phyloP scores from a whole-genome alignment of 257 asterid genomes.

The Penstemon davidsonii region DNA sequence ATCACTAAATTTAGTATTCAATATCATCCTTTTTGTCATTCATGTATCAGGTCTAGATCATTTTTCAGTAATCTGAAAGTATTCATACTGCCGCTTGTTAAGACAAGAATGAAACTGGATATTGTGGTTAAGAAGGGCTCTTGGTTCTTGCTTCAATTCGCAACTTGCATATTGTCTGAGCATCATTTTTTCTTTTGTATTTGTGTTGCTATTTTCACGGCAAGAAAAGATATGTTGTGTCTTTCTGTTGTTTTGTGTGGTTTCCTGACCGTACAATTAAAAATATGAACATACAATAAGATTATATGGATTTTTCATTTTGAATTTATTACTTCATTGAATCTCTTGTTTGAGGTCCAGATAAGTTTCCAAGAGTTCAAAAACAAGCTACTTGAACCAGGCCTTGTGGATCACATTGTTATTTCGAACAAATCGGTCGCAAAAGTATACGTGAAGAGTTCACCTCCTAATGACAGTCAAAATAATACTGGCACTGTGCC shows the following conservation, averaged over 20 bases:
- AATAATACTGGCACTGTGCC: neutral
- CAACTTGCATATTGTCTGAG: neutral
- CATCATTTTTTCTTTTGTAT: neutral
- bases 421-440: conserved; percentile 65
- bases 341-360: conserved; percentile 38
- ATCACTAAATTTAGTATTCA: neutral
- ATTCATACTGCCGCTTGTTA: conserved; percentile 7
- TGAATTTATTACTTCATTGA: conserved; percentile 14
- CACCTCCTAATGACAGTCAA: conserved; percentile 37
- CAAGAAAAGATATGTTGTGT: neutral
- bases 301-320: neutral
- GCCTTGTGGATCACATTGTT: conserved; percentile 72
- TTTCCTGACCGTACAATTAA: conserved; percentile 6
- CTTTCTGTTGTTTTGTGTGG: neutral
- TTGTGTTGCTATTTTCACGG: conserved; percentile 17
- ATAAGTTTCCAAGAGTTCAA: conserved; percentile 64
- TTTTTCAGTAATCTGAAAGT: neutral
- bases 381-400: conserved; percentile 51
- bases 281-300: conserved; percentile 1
- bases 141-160: conserved; percentile 11
- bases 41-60: neutral
- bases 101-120: conserved; percentile 10
- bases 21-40: neutral
- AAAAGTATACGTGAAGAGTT: conserved; percentile 55
- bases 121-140: neutral